Evolutionary conservation across 345 rosid species (phyloP).

Genomic region (Eucalyptus marginata): DNA sequence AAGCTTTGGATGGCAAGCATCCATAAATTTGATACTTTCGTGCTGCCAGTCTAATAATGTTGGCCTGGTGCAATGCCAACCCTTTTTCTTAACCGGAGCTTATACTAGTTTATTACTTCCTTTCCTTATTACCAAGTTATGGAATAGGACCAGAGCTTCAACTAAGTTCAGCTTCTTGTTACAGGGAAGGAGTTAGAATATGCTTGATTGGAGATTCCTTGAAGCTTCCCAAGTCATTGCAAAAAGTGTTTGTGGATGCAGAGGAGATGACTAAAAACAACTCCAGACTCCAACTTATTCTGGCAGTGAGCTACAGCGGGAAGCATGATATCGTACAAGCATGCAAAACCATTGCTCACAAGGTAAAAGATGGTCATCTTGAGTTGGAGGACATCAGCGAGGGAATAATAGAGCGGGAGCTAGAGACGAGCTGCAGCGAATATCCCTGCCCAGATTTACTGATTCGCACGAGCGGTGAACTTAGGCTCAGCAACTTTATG

Average conservation of each 20-base stretch:
- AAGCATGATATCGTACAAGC: conserved; percentile 64
- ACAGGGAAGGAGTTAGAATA: conserved; percentile 35
- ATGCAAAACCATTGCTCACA: conserved; percentile 42
- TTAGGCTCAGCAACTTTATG: conserved; percentile 73
- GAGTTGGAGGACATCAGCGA: conserved; percentile 42
- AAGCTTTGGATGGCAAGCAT: not conserved
- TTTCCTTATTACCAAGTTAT: not conserved
- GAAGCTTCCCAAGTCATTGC: conserved; percentile 36
- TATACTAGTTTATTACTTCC: not conserved
- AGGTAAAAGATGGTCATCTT: conserved; percentile 36
- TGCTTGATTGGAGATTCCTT: conserved; percentile 59
- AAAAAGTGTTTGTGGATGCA: conserved; percentile 12
- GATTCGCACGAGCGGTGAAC: conserved; percentile 74
- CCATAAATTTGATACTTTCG: not conserved
- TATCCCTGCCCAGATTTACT: conserved; percentile 60
- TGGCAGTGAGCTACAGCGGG: conserved; percentile 75
- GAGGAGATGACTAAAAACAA: conserved; percentile 39
- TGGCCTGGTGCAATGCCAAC: not conserved
- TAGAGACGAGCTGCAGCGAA: conserved; percentile 51
- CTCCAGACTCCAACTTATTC: conserved; percentile 44
- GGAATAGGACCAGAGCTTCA: not conserved
- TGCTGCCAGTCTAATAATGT: not conserved
- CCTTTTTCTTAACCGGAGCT: not conserved
- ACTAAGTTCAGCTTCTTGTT: not conserved
- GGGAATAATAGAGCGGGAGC: conserved; percentile 43